phyloP scores from a whole-genome alignment of 805 yeast genomes.

The Wickerhamiella cacticola region DNA sequence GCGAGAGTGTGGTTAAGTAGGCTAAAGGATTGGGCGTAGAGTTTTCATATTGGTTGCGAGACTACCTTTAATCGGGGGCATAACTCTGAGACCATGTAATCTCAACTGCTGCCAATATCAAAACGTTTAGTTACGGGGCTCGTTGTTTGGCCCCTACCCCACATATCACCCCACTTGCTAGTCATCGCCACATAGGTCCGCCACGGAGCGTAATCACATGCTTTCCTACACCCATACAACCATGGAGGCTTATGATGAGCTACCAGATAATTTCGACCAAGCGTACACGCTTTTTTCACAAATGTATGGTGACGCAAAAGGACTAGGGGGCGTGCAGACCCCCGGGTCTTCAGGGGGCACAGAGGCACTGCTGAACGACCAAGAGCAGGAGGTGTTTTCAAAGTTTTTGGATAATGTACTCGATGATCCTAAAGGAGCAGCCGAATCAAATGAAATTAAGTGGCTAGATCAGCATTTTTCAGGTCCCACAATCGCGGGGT shows the following conservation, averaged over 20 bases:
- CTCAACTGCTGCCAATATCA: background rate
- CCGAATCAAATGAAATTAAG: background rate
- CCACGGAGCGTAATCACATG: slow-evolving; percentile 3
- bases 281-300: slow-evolving; percentile 16
- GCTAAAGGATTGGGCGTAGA: no score
- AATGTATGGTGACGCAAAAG: background rate
- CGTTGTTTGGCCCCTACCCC: no score
- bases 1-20: no score
- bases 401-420: slow-evolving; percentile 21
- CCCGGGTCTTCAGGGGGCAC: background rate
- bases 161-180: background rate
- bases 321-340: background rate
- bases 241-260: slow-evolving; percentile 9
- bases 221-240: background rate
- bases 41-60: no score
- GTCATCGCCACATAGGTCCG: no score
- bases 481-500: background rate
- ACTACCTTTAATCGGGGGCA: no score
- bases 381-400: slow-evolving; percentile 20
- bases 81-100: background rate
- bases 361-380: slow-evolving; percentile 18
- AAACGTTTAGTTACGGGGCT: no score
- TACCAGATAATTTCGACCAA: slow-evolving; percentile 16
- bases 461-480: slow-evolving; percentile 9
- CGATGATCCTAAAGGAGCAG: slow-evolving; percentile 15